Percentiles rank a stretch among this genome's conserved stretches.
These are phyloP conservation scores for Aspergillus carlsbadensis DNA, from an alignment of 495 filamentous ascomycete genomes.

Conservation along the genomic window DNA sequence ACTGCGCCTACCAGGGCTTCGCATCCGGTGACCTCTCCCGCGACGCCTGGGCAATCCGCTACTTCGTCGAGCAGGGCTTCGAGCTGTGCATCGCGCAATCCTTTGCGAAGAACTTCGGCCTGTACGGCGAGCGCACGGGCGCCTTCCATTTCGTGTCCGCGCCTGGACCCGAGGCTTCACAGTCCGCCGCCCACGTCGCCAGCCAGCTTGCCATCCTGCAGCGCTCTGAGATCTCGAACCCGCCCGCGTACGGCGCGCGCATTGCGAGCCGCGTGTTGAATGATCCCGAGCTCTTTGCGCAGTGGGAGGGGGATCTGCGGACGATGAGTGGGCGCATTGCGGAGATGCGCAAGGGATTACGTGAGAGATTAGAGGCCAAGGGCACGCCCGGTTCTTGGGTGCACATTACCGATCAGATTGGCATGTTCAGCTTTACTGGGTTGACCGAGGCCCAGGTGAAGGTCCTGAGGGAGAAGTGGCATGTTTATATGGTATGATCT, in stretches of 20 bases:
- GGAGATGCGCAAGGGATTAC: conserved; percentile 76
- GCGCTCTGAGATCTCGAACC: conserved; percentile 95
- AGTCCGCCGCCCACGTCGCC: conserved; percentile 62
- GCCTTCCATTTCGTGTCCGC: conserved; percentile 93
- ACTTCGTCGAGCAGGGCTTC: conserved; percentile 93
- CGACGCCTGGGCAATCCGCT: conserved; percentile 86
- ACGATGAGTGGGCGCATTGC: conserved; percentile 96
- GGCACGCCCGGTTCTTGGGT: conserved; percentile 90
- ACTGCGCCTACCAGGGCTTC: conserved; percentile 97
- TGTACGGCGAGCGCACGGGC: conserved; percentile 94
- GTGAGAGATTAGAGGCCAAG: conserved; percentile 70
- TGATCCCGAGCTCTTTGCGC: conserved; percentile 74
- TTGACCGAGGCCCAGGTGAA: conserved; percentile 82
- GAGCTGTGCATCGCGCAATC: conserved; percentile 94
- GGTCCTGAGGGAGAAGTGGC: conserved; percentile 73
- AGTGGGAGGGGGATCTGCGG: conserved; percentile 90
- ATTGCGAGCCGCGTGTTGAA: conserved; percentile 85
- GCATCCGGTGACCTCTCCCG: conserved; percentile 83
- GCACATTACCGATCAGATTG: conserved; percentile 97
- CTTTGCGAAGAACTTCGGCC: conserved; percentile 98
- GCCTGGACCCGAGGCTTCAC: conserved; percentile 64
- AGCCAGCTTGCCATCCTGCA: conserved; percentile 93
- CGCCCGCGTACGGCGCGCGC: conserved; percentile 87
- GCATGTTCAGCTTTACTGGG: conserved; percentile 99
- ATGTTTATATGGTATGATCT: conserved; percentile 80